Evolutionary conservation across 78 protist genomes (phyloP).

Genomic region (Emiliania huxleyi): DNA sequence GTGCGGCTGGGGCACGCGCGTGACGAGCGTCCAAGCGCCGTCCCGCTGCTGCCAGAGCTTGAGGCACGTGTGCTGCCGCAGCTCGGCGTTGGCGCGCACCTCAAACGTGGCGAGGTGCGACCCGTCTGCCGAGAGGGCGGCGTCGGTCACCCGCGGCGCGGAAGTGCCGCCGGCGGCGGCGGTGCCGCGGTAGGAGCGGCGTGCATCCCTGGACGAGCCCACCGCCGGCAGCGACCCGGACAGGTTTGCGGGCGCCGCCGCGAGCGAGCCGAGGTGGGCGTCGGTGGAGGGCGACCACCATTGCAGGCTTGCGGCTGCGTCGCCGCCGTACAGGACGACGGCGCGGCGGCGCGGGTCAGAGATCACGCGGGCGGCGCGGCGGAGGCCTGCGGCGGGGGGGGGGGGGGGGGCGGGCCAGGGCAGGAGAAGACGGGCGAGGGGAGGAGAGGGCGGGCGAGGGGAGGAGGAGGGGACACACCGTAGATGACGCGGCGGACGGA

Average conservation of each 20-base stretch:
- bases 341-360: neutral
- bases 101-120: neutral
- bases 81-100: neutral
- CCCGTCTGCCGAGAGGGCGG: neutral
- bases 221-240: slow-evolving; percentile 18
- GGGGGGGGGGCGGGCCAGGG: no score
- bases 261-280: neutral
- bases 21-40: neutral
- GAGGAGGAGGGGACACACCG: neutral
- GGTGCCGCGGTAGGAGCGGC: neutral
- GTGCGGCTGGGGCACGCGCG: slow-evolving; percentile 15
- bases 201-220: neutral
- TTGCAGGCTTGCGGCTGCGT: neutral
- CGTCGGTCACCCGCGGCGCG: neutral
- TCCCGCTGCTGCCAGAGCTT: neutral
- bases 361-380: neutral
- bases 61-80: neutral
- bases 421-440: no score
- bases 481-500: neutral
- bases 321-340: neutral
- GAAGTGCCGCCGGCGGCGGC: slow-evolving; percentile 19
- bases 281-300: neutral
- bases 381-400: no score
- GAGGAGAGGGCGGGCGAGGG: no score
- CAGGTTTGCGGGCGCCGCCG: neutral